Evolutionary conservation across 1,284 basidiomycete genomes (phyloP).

Genomic region (Vanrija pseudolonga): DNA sequence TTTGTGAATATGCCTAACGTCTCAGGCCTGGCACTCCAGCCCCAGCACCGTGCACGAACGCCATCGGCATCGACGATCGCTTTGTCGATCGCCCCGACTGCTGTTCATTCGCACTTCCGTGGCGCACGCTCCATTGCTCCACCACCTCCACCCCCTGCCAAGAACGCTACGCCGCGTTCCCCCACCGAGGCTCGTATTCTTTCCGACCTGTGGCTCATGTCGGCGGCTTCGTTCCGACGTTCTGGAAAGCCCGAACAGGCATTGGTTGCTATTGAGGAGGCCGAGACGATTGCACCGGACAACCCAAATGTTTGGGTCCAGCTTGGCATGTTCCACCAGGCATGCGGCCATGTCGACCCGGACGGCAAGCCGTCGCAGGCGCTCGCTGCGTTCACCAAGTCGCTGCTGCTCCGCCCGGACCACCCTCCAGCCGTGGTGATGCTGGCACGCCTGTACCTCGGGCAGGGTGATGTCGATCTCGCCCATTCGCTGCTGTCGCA

Average conservation of each 20-base stretch:
- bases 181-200: conserved; percentile 68
- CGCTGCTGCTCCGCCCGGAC: conserved; percentile 70
- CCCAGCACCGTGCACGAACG: conserved; percentile 14
- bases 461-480: conserved; percentile 54
- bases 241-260: conserved; percentile 85
- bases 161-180: conserved; percentile 41
- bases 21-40: conserved; percentile 1
- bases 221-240: conserved; percentile 87
- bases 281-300: conserved; percentile 79
- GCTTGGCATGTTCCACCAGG: conserved; percentile 72
- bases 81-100: conserved; percentile 60
- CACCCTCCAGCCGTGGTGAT: conserved; percentile 72
- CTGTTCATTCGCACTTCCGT: conserved; percentile 70
- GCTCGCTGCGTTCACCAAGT: conserved; percentile 73
- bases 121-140: conserved; percentile 4
- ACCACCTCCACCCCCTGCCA: conserved; percentile 26
- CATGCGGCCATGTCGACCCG: background rate
- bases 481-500: conserved; percentile 61
- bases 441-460: conserved; percentile 68
- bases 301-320: conserved; percentile 93
- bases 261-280: conserved; percentile 88
- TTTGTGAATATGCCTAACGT: background rate
- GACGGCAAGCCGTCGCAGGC: conserved; percentile 32
- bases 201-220: conserved; percentile 87
- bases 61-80: conserved; percentile 25